phyloP scores from a whole-genome alignment of 352 stramenopile species.

The Pythium inflatum region DNA sequence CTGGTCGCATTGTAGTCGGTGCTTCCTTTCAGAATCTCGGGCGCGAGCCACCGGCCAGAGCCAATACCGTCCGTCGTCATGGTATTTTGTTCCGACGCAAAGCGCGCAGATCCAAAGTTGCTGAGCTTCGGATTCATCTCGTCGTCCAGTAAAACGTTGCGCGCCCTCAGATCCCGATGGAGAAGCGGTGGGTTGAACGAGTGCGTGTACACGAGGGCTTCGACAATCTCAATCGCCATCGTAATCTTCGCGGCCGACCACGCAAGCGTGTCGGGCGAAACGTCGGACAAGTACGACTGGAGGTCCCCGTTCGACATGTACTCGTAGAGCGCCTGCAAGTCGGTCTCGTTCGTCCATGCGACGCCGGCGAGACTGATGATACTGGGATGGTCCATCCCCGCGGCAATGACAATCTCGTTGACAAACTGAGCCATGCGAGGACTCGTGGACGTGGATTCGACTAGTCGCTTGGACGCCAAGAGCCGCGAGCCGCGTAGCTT shows the following conservation, averaged over 20 bases:
- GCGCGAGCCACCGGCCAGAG: slow-evolving; percentile 60
- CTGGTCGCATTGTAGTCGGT: slow-evolving; percentile 43
- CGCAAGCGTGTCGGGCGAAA: slow-evolving; percentile 35
- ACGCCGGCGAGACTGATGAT: slow-evolving; percentile 84
- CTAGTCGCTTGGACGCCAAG: slow-evolving; percentile 55
- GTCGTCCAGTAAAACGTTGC: slow-evolving; percentile 41
- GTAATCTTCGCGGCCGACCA: slow-evolving; percentile 63
- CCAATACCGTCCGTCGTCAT: slow-evolving; percentile 22
- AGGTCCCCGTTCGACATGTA: slow-evolving; percentile 77
- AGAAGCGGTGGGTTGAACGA: slow-evolving; percentile 33
- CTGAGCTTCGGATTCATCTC: slow-evolving; percentile 39
- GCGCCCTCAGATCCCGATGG: slow-evolving; percentile 41
- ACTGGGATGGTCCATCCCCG: slow-evolving; percentile 65
- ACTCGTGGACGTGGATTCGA: slow-evolving; percentile 39
- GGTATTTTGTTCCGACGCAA: slow-evolving; percentile 7
- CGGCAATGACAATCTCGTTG: slow-evolving; percentile 71
- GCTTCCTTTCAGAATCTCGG: slow-evolving; percentile 64
- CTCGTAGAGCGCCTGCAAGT: slow-evolving; percentile 74
- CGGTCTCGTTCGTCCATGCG: slow-evolving; percentile 54
- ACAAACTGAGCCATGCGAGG: too few species aligned
- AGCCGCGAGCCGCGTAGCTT: slow-evolving; percentile 43
- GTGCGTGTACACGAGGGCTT: slow-evolving; percentile 42
- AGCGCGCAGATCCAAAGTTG: slow-evolving; percentile 33
- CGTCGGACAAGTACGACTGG: slow-evolving; percentile 47
- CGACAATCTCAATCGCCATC: slow-evolving; percentile 38